These are phyloP conservation scores for Globisporangium viniferum DNA, from an alignment of 352 stramenopile species.

Conservation along the genomic window DNA sequence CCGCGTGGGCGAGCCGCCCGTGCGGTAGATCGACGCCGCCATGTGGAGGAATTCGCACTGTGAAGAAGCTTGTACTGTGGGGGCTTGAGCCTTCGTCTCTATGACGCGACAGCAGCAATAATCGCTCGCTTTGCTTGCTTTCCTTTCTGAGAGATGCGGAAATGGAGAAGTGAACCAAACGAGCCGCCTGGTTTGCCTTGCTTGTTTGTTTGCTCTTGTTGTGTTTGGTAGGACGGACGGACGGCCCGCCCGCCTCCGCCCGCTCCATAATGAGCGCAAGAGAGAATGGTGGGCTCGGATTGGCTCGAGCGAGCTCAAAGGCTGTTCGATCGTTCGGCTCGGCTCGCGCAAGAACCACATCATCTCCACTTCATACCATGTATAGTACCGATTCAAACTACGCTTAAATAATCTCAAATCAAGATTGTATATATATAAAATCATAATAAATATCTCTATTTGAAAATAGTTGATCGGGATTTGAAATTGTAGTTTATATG, in stretches of 20 bases:
- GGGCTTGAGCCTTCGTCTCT: neutral
- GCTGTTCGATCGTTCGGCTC: neutral
- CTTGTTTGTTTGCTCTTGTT: neutral
- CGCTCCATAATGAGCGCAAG: neutral
- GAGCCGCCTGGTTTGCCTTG: neutral
- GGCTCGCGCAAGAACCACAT: neutral
- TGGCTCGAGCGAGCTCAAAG: neutral
- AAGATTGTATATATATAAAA: too few species aligned
- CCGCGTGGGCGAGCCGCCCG: slow-evolving; percentile 37
- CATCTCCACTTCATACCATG: too few species aligned
- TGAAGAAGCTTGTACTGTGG: neutral
- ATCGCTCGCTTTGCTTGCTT: neutral
- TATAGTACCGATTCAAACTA: too few species aligned
- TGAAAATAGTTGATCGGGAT: too few species aligned
- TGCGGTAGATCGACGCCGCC: slow-evolving; percentile 73
- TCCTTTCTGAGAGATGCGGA: slow-evolving; percentile 4
- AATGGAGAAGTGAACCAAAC: neutral
- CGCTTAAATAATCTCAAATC: too few species aligned
- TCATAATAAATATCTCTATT: too few species aligned
- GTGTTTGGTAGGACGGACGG: neutral
- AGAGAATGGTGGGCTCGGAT: neutral
- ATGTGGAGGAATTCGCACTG: neutral
- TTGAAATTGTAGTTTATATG: too few species aligned
- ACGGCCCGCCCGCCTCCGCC: neutral
- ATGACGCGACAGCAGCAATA: neutral